Conservation (phyloP, 2,329 filamentous ascomycete species). For the Juglanconis oblonga region DNA sequence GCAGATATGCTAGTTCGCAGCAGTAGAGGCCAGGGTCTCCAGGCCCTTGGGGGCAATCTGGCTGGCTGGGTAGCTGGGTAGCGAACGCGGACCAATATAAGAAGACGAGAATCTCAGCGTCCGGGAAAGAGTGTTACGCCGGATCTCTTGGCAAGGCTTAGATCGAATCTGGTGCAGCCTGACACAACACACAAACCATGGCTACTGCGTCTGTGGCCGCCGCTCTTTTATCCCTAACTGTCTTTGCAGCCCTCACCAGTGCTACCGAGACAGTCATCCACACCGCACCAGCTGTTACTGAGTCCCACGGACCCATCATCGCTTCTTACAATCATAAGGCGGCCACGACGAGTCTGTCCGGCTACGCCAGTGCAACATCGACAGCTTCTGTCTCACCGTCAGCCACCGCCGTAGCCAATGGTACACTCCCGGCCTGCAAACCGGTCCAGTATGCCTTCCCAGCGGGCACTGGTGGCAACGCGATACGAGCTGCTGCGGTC, state of each 20-base stretch:
- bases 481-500: constrained; percentile 8
- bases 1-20: background rate
- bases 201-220: background rate
- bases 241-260: background rate
- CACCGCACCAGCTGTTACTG: constrained; percentile 3
- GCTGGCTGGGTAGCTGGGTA: background rate
- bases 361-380: constrained; percentile 1
- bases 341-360: constrained; percentile 7
- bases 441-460: constrained; percentile 4
- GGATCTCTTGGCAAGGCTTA: background rate
- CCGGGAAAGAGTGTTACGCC: background rate
- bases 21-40: too few relatives aligned
- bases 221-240: background rate
- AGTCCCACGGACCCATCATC: constrained; percentile 1
- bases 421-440: constrained; percentile 4
- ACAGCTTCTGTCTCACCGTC: background rate
- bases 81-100: background rate
- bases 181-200: background rate
- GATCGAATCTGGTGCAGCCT: background rate
- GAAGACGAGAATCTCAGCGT: background rate
- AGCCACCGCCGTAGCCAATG: constrained; percentile 1
- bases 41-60: background rate
- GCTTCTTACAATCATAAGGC: constrained; percentile 3
- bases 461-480: constrained; percentile 4
- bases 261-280: background rate